Conservation (phyloP, 2,329 filamentous ascomycete species). For the Pseudogymnoascus sp. region DNA sequence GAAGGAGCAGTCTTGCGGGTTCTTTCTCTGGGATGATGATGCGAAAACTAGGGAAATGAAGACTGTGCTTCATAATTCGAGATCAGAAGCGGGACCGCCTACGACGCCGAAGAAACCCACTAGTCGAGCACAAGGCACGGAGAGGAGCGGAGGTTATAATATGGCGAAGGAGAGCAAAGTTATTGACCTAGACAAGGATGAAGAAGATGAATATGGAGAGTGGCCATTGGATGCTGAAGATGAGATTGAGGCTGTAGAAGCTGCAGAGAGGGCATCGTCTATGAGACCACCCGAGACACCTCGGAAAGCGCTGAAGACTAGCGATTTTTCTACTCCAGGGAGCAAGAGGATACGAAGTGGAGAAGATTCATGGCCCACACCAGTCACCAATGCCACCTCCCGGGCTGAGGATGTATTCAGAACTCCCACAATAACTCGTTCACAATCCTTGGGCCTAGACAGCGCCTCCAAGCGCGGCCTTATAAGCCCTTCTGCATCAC, state of each 20-base stretch:
- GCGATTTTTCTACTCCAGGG: slow-evolving; percentile 18
- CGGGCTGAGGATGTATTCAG: slow-evolving; percentile 19
- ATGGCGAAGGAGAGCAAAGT: neutral
- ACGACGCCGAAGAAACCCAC: slow-evolving; percentile 12
- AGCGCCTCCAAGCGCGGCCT: slow-evolving; percentile 8
- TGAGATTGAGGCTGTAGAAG: slow-evolving; percentile 16
- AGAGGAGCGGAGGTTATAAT: neutral
- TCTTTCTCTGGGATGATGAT: slow-evolving; percentile 51
- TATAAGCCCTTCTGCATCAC: slow-evolving; percentile 19
- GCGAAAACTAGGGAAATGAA: slow-evolving; percentile 38
- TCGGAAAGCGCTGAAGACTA: slow-evolving; percentile 18
- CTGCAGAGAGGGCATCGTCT: slow-evolving; percentile 8
- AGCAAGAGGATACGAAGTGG: slow-evolving; percentile 24
- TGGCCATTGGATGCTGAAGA: slow-evolving; percentile 20
- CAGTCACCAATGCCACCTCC: slow-evolving; percentile 14
- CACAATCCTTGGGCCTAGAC: neutral
- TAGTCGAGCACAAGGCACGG: neutral
- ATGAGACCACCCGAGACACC: slow-evolving; percentile 19
- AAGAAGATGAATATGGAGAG: slow-evolving; percentile 23
- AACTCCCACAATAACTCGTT: slow-evolving; percentile 13
- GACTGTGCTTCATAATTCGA: slow-evolving; percentile 37
- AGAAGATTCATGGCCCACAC: slow-evolving; percentile 20
- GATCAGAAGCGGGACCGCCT: slow-evolving; percentile 29
- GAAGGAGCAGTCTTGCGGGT: slow-evolving; percentile 38
- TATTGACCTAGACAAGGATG: slow-evolving; percentile 12